Percentiles rank a stretch among this genome's conserved stretches.
Evolutionary conservation across 192 early-diverging fungal species (phyloP).

Genomic region (Cetraspora pellucida): DNA sequence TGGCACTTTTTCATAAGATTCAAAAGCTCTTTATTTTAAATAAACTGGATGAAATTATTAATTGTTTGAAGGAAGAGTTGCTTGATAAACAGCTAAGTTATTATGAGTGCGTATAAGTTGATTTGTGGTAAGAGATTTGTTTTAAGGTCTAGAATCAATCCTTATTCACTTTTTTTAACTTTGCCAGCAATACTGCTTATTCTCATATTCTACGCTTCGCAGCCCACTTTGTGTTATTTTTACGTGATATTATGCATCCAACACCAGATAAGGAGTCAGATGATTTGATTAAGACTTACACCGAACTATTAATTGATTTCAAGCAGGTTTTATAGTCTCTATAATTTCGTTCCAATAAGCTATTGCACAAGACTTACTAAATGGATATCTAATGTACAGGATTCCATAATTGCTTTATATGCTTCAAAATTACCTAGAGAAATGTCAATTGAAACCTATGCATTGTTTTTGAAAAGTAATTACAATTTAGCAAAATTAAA

Average conservation of each 20-base stretch:
- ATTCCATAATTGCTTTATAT: slow-evolving; percentile 18
- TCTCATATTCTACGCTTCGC: slow-evolving; percentile 69
- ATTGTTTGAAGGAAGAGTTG: slow-evolving; percentile 40
- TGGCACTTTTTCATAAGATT: slow-evolving; percentile 48
- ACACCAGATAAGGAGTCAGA: slow-evolving; percentile 8
- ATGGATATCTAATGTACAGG: background rate
- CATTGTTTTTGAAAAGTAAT: slow-evolving; percentile 8
- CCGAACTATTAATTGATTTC: slow-evolving; percentile 1
- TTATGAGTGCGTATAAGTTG: background rate
- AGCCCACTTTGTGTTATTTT: slow-evolving; percentile 63
- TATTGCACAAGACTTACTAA: background rate
- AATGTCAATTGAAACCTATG: slow-evolving; percentile 20
- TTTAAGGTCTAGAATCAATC: background rate
- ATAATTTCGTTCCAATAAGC: background rate
- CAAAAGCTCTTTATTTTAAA: slow-evolving; percentile 58
- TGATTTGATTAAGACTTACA: slow-evolving; percentile 11
- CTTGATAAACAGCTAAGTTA: background rate
- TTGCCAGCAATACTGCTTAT: slow-evolving; percentile 35
- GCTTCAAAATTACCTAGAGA: slow-evolving; percentile 25
- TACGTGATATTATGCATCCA: slow-evolving; percentile 6
- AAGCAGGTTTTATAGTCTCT: background rate
- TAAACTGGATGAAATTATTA: slow-evolving; percentile 42
- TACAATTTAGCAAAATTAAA: background rate
- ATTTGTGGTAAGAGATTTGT: background rate
- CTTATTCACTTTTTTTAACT: slow-evolving; percentile 19